These are phyloP conservation scores for Saksenaea vasiformis DNA, from an alignment of 371 early-diverging fungal species.

Conservation along the genomic window DNA sequence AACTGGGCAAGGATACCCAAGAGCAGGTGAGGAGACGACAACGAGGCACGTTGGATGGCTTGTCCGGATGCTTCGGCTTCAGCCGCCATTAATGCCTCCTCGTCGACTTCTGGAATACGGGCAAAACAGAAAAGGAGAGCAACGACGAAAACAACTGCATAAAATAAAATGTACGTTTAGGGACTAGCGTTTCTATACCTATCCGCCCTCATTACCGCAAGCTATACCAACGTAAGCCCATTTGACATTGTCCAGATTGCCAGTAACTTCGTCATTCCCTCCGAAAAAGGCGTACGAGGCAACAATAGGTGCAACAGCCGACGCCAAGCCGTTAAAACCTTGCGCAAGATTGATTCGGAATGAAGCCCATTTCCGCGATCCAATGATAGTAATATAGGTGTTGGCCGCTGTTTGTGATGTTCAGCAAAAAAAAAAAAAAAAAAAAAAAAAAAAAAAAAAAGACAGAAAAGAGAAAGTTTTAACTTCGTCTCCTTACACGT, in stretches of 20 bases:
- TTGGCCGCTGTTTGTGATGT: conserved; percentile 33
- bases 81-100: conserved; percentile 30
- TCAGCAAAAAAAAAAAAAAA: background rate
- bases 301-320: conserved; percentile 47
- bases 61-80: conserved; percentile 24
- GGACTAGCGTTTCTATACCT: too few relatives aligned
- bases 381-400: conserved; percentile 45
- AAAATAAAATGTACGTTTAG: background rate
- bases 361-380: conserved; percentile 34
- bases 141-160: conserved; percentile 35
- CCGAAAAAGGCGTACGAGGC: conserved; percentile 53
- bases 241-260: conserved; percentile 39
- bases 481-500: conserved; percentile 31
- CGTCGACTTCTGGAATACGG: conserved; percentile 46
- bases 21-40: conserved; percentile 40
- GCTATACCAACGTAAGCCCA: conserved; percentile 52
- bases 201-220: conserved; percentile 24
- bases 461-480: background rate
- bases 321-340: conserved; percentile 49
- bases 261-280: conserved; percentile 19
- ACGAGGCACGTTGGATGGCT: conserved; percentile 24
- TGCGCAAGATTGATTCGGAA: conserved; percentile 48
- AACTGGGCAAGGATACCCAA: conserved; percentile 44
- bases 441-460: conserved; percentile 1
- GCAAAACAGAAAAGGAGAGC: conserved; percentile 44